Base-by-base conservation (phyloP, 345 rosid species). In the Melaleuca alternifolia region DNA sequence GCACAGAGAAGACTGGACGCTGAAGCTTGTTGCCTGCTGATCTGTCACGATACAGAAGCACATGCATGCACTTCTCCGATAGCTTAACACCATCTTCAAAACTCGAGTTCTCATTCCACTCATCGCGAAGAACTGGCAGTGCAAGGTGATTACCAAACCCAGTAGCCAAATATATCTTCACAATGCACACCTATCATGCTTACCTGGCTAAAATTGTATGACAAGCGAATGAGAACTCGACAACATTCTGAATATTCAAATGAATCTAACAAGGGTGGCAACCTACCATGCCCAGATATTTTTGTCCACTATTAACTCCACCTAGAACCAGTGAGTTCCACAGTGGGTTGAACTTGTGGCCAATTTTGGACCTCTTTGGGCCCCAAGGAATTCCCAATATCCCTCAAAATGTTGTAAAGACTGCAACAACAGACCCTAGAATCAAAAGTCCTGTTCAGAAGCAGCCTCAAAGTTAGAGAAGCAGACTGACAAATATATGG, bases 261-360 rank as follows among this genome's bases (percentile, higher is more conserved):
- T 16, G 1, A 65, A 65, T 30, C 65, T 57, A 37, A 30, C 21
- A 16, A 16, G 11, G 46, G 46, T 65, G 6, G 0, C 16, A 24
- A 16, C 85, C 24, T 90, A 98, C 99, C 95, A 87, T 95, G 88
- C 98, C 99, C 53, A 98, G 98, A 89, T 95, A 96, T 87, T 94
- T 96, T 84, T 95, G 87, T 8, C 99, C 99, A 20, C 95, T 96
- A 90, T 98, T 96, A 52, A 98, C 93, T 51, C 99, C 99, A 77
- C 99, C 99, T 84, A 98, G 94, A 86, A 98, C 95, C 82, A 97
- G 96, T 18, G 99, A 93, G 91, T 96, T 97, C 99, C 99, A 97
- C 83, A 97, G 88, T 26, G 99, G 99, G 86, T 96, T 90, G 84
- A 96, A 97, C 91, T 97, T 96, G 94, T 97, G 41, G 41, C 41